Evolutionary conservation across 352 stramenopile genomes (phyloP).

Genomic region (Phytophthora quininea): DNA sequence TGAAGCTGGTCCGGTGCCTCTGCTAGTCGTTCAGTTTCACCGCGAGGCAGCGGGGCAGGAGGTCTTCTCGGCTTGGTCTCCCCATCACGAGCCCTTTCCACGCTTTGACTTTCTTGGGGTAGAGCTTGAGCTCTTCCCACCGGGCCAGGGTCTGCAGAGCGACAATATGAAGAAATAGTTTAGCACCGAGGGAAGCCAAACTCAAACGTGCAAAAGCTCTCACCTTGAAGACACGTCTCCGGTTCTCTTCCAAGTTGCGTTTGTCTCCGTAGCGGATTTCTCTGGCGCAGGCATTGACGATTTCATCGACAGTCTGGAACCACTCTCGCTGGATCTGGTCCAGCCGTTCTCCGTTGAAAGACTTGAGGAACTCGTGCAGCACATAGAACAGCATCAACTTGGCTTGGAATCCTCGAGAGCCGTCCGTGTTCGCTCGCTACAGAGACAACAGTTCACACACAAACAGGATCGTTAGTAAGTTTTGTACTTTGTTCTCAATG

Average conservation of each 20-base stretch:
- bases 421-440: slow-evolving; percentile 66
- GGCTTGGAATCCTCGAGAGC: slow-evolving; percentile 65
- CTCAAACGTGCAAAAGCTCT: neutral
- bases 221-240: slow-evolving; percentile 83
- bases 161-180: neutral
- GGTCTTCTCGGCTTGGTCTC: slow-evolving; percentile 70
- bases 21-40: slow-evolving; percentile 66
- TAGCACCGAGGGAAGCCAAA: neutral
- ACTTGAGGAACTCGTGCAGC: slow-evolving; percentile 88
- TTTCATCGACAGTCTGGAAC: slow-evolving; percentile 83
- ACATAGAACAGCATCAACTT: slow-evolving; percentile 91
- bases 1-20: slow-evolving; percentile 75
- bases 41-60: slow-evolving; percentile 57
- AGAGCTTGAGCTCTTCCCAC: slow-evolving; percentile 86
- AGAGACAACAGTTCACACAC: slow-evolving; percentile 14
- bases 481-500: slow-evolving; percentile 3
- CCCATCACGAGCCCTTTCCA: slow-evolving; percentile 79
- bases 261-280: slow-evolving; percentile 76
- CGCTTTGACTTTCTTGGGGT: slow-evolving; percentile 73
- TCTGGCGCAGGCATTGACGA: slow-evolving; percentile 70
- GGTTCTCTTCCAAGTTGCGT: slow-evolving; percentile 63
- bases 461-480: slow-evolving; percentile 15
- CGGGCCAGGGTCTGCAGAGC: slow-evolving; percentile 64
- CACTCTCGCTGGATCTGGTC: slow-evolving; percentile 72
- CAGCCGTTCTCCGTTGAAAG: slow-evolving; percentile 64